Evolutionary conservation across 106 monocot genomes (phyloP).

Genomic region (Ottelia alismoides): DNA sequence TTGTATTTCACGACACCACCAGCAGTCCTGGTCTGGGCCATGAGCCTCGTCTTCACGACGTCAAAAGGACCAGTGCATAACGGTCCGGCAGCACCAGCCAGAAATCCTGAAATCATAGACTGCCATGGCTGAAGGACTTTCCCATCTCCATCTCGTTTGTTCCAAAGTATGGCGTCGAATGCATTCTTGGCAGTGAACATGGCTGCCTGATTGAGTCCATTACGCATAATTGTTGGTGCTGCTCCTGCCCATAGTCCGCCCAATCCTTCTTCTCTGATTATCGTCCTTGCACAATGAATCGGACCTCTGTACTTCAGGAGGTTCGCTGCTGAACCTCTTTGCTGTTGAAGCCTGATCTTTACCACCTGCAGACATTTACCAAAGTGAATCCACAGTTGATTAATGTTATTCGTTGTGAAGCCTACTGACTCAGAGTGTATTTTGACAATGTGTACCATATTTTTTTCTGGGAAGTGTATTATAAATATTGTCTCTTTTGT

Average conservation of each 20-base stretch:
- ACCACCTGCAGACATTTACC: no score
- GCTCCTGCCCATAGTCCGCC: constrained; percentile 89
- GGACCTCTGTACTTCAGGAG: constrained; percentile 81
- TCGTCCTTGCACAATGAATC: constrained; percentile 72
- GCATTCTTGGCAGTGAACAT: constrained; percentile 94
- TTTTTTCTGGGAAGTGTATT: no score
- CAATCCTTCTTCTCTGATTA: constrained; percentile 71
- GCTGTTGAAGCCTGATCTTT: constrained; percentile 90
- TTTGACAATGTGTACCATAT: no score
- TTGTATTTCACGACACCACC: constrained; percentile 41
- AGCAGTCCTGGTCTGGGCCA: constrained; percentile 67
- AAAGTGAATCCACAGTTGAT: no score
- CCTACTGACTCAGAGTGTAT: no score
- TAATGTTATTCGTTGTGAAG: no score
- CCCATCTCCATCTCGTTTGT: constrained; percentile 85
- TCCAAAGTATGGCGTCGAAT: constrained; percentile 71
- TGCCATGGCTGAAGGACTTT: constrained; percentile 88
- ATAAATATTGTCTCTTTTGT: no score
- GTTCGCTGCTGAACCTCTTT: constrained; percentile 54
- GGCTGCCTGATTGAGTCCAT: constrained; percentile 91
- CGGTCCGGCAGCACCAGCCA: constrained; percentile 82
- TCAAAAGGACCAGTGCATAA: constrained; percentile 92
- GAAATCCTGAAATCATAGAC: constrained; percentile 93
- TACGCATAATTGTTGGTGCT: constrained; percentile 88
- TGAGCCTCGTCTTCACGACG: constrained; percentile 90